Evolutionary conservation across 495 filamentous ascomycete species (phyloP), one percentile per base, ranked within the genome.

Genomic region (Penicillium manginii): DNA sequence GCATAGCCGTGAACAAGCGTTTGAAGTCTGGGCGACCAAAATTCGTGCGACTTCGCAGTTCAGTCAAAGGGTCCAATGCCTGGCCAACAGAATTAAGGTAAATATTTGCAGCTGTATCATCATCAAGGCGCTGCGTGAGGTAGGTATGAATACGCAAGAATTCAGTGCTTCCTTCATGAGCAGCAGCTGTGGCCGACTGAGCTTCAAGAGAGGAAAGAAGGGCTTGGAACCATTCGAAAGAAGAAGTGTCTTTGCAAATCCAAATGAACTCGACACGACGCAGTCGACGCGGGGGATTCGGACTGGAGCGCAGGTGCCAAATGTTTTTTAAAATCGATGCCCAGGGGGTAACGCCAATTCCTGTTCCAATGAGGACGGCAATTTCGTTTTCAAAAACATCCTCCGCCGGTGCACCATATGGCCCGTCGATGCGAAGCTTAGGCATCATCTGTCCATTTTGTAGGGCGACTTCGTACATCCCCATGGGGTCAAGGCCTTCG

Each of bases 81-180:
- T 86, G 85, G 55, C 94, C 94, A 35, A 98, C 93, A 59, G 86
- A 90, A 77, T 99, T 98, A 26, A 99, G 82, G 54, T 97, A 91
- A 74, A 99, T 97, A 69, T 99, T 99, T 50, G 96, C 85, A 2
- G 93, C 88, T 2, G 91, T 96, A 65, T 99, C 91, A 57, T 87
- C 80, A 74, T 98, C 93, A 19, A 99, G 84, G 51, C 83, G 87
- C 74, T 98, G 94, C 5, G 94, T 99, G 40, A 99, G 89, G 68
- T 96, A 99, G 2, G 92, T 98, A 78, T 98, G 94, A 63, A 99
- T 99, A 66, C 92, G 90, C 64, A 99, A 82, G 84, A 99, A 99
- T 65, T 97, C 93, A 1, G 86, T 79, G 31, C 83, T 84, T 31
- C 81, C 82, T 39, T 90, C 88, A 42, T 83, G 82, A 11, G 81